A percentile compares a stretch with the other conserved stretches of the same genome.
These are phyloP conservation scores for Alternaria alternata DNA, from an alignment of 2,329 filamentous ascomycete species.

Conservation along the genomic window DNA sequence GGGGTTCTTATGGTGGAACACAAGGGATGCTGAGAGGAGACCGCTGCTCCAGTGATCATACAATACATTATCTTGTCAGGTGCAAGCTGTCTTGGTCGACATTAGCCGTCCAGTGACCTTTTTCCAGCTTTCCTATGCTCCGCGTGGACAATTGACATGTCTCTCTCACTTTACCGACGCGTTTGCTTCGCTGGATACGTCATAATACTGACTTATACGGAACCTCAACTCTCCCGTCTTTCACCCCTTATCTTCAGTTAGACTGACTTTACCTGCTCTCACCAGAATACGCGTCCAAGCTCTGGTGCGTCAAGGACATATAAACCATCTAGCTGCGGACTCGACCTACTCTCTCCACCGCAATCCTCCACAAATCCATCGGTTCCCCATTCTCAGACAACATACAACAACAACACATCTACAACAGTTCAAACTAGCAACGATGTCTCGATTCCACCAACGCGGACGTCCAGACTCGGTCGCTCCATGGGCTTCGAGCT, in stretches of 20 bases:
- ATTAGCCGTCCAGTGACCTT: neutral
- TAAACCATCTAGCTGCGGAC: neutral
- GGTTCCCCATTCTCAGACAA: neutral
- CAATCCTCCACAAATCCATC: neutral
- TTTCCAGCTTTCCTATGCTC: neutral
- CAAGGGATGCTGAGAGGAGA: constrained; percentile 26
- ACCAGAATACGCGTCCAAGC: neutral
- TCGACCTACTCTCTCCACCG: neutral
- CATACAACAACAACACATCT: neutral
- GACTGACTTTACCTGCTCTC: neutral
- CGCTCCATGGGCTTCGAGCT: neutral
- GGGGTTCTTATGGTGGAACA: constrained; percentile 33
- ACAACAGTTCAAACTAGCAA: neutral
- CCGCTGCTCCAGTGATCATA: constrained; percentile 27
- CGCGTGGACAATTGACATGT: neutral
- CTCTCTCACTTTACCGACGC: neutral
- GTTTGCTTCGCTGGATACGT: neutral
- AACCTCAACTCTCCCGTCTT: neutral
- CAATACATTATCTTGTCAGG: rapidly evolving
- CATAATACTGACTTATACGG: neutral
- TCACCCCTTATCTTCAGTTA: neutral
- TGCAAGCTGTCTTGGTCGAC: neutral
- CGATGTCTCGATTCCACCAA: neutral
- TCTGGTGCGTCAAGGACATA: neutral
- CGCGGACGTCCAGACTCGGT: neutral